These are phyloP conservation scores for Chiua virens DNA, from an alignment of 768 basidiomycete species.

Conservation along the genomic window DNA sequence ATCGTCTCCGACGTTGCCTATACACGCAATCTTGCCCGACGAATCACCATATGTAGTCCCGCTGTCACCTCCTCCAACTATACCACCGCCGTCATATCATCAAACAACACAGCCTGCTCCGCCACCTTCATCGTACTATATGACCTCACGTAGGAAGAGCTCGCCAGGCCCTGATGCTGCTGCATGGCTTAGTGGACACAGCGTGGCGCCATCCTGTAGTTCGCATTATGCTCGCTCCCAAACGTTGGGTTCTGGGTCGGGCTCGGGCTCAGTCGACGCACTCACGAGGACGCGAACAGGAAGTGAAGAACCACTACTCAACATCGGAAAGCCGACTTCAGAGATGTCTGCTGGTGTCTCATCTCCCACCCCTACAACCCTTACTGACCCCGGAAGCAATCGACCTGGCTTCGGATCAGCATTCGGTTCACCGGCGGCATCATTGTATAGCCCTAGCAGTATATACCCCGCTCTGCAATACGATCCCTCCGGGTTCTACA, in stretches of 20 bases:
- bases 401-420: slow-evolving; percentile 27
- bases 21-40: slow-evolving; percentile 10
- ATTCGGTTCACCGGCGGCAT: slow-evolving; percentile 27
- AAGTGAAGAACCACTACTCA: slow-evolving; percentile 30
- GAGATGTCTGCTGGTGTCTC: slow-evolving; percentile 7
- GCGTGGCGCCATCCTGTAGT: slow-evolving; percentile 22
- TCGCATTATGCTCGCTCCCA: slow-evolving; percentile 31
- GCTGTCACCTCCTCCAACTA: slow-evolving; percentile 27
- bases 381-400: slow-evolving; percentile 10
- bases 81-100: neutral
- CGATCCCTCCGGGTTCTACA: slow-evolving; percentile 22
- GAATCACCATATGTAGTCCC: slow-evolving; percentile 18
- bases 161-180: slow-evolving; percentile 30
- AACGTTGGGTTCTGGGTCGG: slow-evolving; percentile 28
- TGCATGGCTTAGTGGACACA: slow-evolving; percentile 26
- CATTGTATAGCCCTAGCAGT: slow-evolving; percentile 19
- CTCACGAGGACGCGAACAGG: slow-evolving; percentile 29
- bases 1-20: slow-evolving; percentile 28
- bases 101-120: slow-evolving; percentile 14
- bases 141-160: slow-evolving; percentile 15
- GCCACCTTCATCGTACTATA: slow-evolving; percentile 28
- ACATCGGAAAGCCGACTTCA: slow-evolving; percentile 10
- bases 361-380: slow-evolving; percentile 1
- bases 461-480: slow-evolving; percentile 4
- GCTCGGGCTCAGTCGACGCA: slow-evolving; percentile 26